phyloP scores from a whole-genome alignment of 306 rosid genomes.

The Oemleria cerasiformis region DNA sequence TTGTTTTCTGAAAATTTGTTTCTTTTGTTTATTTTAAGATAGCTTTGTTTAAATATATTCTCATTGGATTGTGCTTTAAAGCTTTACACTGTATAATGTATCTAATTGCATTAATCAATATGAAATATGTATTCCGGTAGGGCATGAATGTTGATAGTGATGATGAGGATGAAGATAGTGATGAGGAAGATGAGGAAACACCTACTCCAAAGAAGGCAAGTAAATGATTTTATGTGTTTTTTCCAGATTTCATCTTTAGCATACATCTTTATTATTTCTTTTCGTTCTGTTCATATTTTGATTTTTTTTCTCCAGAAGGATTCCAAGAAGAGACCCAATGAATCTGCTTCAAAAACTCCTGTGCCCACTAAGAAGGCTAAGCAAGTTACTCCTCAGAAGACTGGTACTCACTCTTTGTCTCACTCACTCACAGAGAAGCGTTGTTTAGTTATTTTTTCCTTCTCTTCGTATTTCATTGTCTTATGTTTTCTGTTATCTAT shows the following conservation, averaged over 20 bases:
- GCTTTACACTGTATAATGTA: background rate
- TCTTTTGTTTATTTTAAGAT: background rate
- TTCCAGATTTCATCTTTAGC: background rate
- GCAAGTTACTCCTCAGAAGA: constrained; percentile 59
- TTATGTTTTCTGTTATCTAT: too few species aligned
- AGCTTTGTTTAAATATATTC: background rate
- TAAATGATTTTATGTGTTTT: background rate
- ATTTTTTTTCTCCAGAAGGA: constrained; percentile 29
- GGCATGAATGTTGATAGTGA: constrained; percentile 26
- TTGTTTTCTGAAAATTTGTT: background rate
- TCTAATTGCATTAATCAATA: background rate
- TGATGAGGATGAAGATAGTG: constrained; percentile 35
- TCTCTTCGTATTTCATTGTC: too few species aligned
- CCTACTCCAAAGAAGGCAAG: constrained; percentile 60
- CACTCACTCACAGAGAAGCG: background rate
- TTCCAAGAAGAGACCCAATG: constrained; percentile 64
- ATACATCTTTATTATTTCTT: background rate
- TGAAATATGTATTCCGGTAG: too few species aligned
- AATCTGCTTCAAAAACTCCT: constrained; percentile 60
- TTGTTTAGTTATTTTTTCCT: background rate
- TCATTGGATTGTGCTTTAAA: background rate
- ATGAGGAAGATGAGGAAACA: constrained; percentile 52
- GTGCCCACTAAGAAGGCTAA: constrained; percentile 67
- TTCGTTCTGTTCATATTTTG: background rate
- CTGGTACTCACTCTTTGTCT: constrained; percentile 40